phyloP scores from a whole-genome alignment of 805 yeast genomes.

The Kuraishia floccosa region DNA sequence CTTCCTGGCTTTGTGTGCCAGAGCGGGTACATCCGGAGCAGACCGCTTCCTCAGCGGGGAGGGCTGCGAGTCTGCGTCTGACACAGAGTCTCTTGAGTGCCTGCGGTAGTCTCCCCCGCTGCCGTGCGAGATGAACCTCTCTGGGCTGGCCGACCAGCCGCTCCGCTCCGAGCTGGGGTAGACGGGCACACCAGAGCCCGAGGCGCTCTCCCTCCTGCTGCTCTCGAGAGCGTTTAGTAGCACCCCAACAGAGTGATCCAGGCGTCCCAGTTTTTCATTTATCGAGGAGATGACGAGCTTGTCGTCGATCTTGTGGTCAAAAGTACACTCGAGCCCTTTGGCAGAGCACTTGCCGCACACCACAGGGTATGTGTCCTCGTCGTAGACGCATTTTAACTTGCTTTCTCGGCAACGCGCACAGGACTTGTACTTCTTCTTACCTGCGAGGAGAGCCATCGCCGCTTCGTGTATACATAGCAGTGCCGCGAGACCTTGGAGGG shows the following conservation, averaged over 20 bases:
- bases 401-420: background rate
- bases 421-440: constrained; percentile 1
- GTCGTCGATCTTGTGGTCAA: constrained; percentile 2
- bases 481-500: no score
- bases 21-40: background rate
- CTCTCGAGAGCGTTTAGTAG: background rate
- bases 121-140: background rate
- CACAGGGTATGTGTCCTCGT: background rate
- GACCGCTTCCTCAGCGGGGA: background rate
- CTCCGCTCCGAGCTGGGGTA: no score
- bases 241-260: background rate
- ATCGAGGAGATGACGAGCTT: constrained; percentile 1
- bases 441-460: no score
- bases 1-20: background rate
- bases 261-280: background rate
- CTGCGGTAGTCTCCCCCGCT: background rate
- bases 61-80: background rate
- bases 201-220: background rate
- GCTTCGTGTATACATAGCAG: no score
- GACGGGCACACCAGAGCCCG: background rate
- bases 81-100: background rate
- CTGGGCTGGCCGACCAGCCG: no score
- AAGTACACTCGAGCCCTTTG: background rate
- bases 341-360: background rate
- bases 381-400: constrained; percentile 1